Evolutionary conservation across 345 rosid genomes (phyloP).

Genomic region (Gynandropsis gynandra): DNA sequence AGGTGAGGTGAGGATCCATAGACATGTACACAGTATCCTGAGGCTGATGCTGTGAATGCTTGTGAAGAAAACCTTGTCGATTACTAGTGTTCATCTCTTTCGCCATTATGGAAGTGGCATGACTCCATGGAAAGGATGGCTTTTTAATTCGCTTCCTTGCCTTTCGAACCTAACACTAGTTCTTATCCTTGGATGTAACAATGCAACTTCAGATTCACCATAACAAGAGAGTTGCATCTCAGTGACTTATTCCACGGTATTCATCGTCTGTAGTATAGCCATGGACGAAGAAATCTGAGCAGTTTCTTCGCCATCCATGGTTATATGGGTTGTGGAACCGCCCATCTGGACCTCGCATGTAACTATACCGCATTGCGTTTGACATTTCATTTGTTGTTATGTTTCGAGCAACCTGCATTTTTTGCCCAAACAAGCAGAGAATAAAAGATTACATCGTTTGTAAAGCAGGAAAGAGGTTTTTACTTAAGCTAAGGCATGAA

Average conservation of each 20-base stretch:
- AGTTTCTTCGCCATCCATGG: slow-evolving; percentile 83
- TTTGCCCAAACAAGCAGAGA: background rate
- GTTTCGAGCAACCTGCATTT: slow-evolving; percentile 71
- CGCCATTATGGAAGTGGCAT: no score
- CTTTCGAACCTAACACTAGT: no score
- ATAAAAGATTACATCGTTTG: slow-evolving; percentile 6
- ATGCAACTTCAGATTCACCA: background rate
- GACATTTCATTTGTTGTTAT: slow-evolving; percentile 86
- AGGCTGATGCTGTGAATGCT: slow-evolving; percentile 2
- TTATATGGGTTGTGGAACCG: slow-evolving; percentile 81
- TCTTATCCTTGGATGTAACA: no score
- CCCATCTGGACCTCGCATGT: slow-evolving; percentile 77
- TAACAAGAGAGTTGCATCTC: no score
- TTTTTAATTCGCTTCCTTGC: no score
- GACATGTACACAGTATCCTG: slow-evolving; percentile 1
- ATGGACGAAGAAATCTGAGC: slow-evolving; percentile 60
- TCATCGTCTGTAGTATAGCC: slow-evolving; percentile 72
- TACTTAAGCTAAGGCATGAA: background rate
- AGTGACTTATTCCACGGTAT: no score
- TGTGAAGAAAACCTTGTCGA: no score
- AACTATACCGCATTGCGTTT: slow-evolving; percentile 59
- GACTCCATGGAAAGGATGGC: no score
- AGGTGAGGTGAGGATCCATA: no score
- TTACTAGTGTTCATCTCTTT: no score
- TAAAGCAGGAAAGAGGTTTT: slow-evolving; percentile 1